phyloP scores from a whole-genome alignment of 257 asterid genomes.

The Galeopsis tetrahit region DNA sequence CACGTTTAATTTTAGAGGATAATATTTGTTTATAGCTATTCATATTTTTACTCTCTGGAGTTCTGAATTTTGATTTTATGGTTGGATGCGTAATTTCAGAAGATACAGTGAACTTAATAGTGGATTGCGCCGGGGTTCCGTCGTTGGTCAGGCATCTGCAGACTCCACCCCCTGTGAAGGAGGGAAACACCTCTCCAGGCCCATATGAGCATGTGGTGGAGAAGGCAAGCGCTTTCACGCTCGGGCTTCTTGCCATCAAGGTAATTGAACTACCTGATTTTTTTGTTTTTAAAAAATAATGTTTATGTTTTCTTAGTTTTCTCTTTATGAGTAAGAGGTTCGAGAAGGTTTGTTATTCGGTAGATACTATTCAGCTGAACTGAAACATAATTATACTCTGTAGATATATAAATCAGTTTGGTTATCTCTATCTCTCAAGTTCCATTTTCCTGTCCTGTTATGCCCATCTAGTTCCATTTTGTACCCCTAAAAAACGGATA shows the following conservation, averaged over 20 bases:
- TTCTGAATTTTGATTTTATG: conserved; percentile 30
- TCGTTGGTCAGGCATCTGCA: conserved; percentile 74
- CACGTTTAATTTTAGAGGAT: conserved; percentile 19
- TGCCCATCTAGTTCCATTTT: not conserved
- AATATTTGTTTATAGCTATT: not conserved
- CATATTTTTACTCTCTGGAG: not conserved
- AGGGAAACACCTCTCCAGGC: conserved; percentile 48
- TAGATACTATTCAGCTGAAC: not conserved
- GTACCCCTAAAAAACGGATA: no score
- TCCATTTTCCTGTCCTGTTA: not conserved
- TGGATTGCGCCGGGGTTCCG: conserved; percentile 94
- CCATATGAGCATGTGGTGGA: conserved; percentile 88
- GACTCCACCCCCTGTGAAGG: conserved; percentile 56
- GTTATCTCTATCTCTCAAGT: not conserved
- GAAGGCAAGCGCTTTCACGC: conserved; percentile 96
- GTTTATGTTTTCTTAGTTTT: not conserved
- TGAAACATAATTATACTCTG: not conserved
- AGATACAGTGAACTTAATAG: conserved; percentile 83
- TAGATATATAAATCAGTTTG: not conserved
- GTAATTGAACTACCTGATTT: conserved; percentile 47
- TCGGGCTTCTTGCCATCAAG: conserved; percentile 92
- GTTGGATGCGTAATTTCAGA: conserved; percentile 59
- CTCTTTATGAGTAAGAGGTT: not conserved
- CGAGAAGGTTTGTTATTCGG: not conserved
- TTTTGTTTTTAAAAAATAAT: not conserved